phyloP scores from a whole-genome alignment of 2,329 filamentous ascomycete genomes.

The Cladosporium oxysporum region DNA sequence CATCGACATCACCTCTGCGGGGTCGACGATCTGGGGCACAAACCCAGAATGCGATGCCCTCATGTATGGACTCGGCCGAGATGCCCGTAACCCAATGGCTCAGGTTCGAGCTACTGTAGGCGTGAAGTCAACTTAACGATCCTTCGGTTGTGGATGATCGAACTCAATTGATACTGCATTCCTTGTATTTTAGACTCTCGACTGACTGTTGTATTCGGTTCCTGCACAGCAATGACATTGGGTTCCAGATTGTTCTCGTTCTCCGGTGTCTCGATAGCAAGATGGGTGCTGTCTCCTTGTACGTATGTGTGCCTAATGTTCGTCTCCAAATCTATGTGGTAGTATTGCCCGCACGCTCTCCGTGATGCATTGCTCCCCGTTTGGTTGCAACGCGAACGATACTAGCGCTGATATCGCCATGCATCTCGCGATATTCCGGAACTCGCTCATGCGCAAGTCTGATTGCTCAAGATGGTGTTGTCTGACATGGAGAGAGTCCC shows the following conservation, averaged over 20 bases:
- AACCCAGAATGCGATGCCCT: neutral
- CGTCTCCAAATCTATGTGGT: neutral
- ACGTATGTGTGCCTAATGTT: neutral
- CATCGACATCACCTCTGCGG: neutral
- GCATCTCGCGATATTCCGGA: neutral
- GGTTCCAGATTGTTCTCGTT: neutral
- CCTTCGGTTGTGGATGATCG: neutral
- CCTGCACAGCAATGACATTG: neutral
- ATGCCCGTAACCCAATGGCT: neutral
- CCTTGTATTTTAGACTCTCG: neutral
- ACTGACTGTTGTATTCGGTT: neutral
- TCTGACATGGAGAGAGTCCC: neutral
- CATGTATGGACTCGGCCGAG: neutral
- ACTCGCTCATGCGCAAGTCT: neutral
- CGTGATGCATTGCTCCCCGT: neutral
- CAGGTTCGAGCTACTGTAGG: neutral
- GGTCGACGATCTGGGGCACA: neutral
- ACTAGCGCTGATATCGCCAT: neutral
- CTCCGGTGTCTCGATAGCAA: neutral
- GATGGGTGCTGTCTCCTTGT: neutral
- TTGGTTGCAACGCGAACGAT: neutral
- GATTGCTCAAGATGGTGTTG: neutral
- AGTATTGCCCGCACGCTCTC: neutral
- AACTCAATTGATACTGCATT: neutral
- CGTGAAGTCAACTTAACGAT: slow-evolving; percentile 6